Evolutionary conservation across 73 alveolate species (phyloP).

Genomic region (Stentor coeruleus): DNA sequence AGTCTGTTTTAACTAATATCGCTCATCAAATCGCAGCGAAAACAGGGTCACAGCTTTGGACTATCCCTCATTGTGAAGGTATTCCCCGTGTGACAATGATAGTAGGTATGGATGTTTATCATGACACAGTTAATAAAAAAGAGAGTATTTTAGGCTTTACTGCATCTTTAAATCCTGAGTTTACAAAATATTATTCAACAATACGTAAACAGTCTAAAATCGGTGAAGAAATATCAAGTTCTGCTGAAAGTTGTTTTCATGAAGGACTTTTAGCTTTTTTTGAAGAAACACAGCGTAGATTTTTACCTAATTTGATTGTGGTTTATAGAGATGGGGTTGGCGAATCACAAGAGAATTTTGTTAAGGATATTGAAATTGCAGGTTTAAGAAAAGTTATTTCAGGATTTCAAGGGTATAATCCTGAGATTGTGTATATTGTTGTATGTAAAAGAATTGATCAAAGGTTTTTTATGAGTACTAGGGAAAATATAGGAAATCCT

Average conservation of each 20-base stretch:
- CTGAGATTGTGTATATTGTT: conserved; percentile 59
- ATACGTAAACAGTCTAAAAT: not conserved
- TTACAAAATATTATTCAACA: conserved; percentile 25
- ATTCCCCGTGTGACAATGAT: conserved; percentile 20
- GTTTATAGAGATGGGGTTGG: conserved; percentile 29
- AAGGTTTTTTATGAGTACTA: conserved; percentile 59
- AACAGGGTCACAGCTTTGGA: conserved; percentile 46
- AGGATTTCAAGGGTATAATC: conserved; percentile 41
- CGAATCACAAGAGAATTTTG: conserved; percentile 32
- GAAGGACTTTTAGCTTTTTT: conserved; percentile 13
- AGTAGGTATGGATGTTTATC: conserved; percentile 35
- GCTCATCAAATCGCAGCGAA: conserved; percentile 44
- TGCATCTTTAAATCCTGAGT: conserved; percentile 19
- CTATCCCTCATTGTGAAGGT: conserved; percentile 2
- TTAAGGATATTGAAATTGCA: conserved; percentile 49
- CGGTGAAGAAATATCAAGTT: conserved; percentile 32
- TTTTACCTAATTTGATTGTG: not conserved
- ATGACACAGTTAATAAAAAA: not conserved
- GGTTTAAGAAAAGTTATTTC: conserved; percentile 28
- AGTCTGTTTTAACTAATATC: conserved; percentile 31
- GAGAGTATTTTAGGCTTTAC: conserved; percentile 33
- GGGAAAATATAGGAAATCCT: conserved; percentile 48
- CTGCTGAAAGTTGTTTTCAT: conserved; percentile 15
- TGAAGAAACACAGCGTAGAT: not conserved
- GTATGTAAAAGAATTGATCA: conserved; percentile 78